Base-by-base conservation (phyloP, 148 eudicot genomes). In the Suaeda aralocaspica region DNA sequence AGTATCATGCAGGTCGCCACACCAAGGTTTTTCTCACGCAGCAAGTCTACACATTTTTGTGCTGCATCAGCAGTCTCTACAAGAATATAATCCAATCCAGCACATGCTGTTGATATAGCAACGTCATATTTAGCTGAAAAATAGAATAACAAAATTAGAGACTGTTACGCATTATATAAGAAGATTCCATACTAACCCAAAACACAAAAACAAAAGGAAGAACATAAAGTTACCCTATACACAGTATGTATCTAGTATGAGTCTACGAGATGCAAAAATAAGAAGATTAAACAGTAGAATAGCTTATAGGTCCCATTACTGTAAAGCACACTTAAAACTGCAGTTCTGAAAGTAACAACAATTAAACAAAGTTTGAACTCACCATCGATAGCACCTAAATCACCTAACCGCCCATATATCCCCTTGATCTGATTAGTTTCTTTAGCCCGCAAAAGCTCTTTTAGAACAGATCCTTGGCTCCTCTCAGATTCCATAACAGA, bases 1-100 rank as follows among this genome's bases (percentile, higher is more conserved):
- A 91, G 81, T 73, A 95, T 95, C 99, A 95, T 89, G 84, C 87
- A 95, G 65, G 99, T 95, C 9, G 96, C 97, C 78, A 95, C 90
- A 77, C 99, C 99, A 75, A 95, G 97, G 60, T 83, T 83, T 76
- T 87, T 87, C 69, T 82, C 82, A 19, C 99, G 90, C 61, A 95
- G 90, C 73, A 95, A 72, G 78, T 91, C 96, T 46, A 95, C 97
- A 74, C 99, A 95, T 74, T 90, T 85, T 74, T 91, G 91, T 66
- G 99, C 99, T 25, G 96, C 96, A 70, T 81, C 80, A 76, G 96
- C 87, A 49, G 93, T 95, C 83, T 95, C 97, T 59, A 95, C 97
- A 31, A 95, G 88, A 80, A 95, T 91, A 75, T 91, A 95, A 75
- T 95, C 97, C 73, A 95, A 96, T 66, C 93, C 99, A 68, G 86